Base-by-base conservation (phyloP, 148 eudicot species). In the Euryodendron excelsum region DNA sequence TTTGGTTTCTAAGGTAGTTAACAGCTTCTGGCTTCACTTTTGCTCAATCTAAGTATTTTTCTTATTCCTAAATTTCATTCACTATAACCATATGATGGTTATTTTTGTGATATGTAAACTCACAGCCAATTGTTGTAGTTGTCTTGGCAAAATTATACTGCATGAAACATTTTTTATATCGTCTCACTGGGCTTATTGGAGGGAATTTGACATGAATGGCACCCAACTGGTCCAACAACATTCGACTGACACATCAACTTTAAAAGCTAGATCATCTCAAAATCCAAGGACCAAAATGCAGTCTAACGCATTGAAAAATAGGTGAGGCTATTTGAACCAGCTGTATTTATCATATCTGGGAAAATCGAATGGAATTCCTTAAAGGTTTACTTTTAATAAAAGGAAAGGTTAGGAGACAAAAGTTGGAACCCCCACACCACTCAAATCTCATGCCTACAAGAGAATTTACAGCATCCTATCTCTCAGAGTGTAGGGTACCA, bases 391-490 rank as follows among this genome's bases (percentile, higher is more conserved):
- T 33, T 33, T 63, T 31, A 31, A 37, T 17, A 31, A 33, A 63
- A 63, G 68, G 68, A n/a, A 63, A 55, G 41, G 33, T 63, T 62
- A 62, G 21, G 66, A 62, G 20, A 15, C 66, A 62, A 6, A 63
- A 63, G n/a, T n/a, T 31, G 13, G 68, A 63, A 31, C 12, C 41
- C 36, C 68, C 39, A 18, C 23, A 63, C 20, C 41, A 30, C 41
- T n/a, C 30, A 21, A 63, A n/a, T 15, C 17, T 63, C 33, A 3
- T 14, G 4, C 27, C 30, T 31, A 28, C 65, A 4, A 63, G 18
- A 15, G 0, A 33, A 63, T 31, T 62, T 14, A 30, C 14, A 3
- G 14, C 65, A n/a, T 27, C 37, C 67, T 0, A 30, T 11, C 64
- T 60, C 9, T 30, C 67, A 62, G n/a, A 30, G n/a, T n/a, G n/a